Evolutionary conservation across 176 grass and related monocot species (phyloP), one percentile per base, ranked within the genome.

Genomic region (Panicum miliaceum): DNA sequence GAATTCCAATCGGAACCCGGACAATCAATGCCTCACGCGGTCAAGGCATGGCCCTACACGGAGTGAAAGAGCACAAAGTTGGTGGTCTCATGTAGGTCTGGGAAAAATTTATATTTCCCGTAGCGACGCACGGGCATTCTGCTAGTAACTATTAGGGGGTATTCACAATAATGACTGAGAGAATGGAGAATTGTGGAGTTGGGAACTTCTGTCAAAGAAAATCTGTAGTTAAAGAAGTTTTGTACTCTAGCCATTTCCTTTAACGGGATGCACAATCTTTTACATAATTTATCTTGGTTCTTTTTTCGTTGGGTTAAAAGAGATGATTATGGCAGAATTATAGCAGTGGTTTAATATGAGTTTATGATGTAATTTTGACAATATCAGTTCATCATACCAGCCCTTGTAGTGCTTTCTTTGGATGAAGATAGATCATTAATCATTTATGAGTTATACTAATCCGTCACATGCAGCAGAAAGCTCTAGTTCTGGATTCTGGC

Each of bases 391-490:
- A 29, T 79, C 40, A 1, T 74, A 29, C 15, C n/a, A 45, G 13
- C 12, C 40, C 6, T 26, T 43, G 13, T 78, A 62, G 57, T 15
- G 27, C 57, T 13, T 19, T 71, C 18, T 61, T 20, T 11, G 19
- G 52, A 26, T 68, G 35, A 48, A 62, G 56, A 52, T 42, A 43
- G 27, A 81, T 76, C 7, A 84, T 23, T 13, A 26, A 34, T 41
- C 42, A 67, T 32, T 79, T 66, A 48, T 67, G 6, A 74, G 12
- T 25, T n/a, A n/a, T 54, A 75, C 40, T 76, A 27, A 69, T 69
- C 50, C 41, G 18, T 61, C 2, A 29, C 16, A 23, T 37, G 22
- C 59, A 73, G 76, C 67, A 84, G 48, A 64, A 79, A 32, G 43
- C 73, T 66, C 76, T 46, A 48, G 7, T 48, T 80, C 8, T 70